Evolutionary conservation across 2,329 filamentous ascomycete species (phyloP), one percentile per base, ranked within the genome.

Genomic region (Lecanoromycetidae sp.): DNA sequence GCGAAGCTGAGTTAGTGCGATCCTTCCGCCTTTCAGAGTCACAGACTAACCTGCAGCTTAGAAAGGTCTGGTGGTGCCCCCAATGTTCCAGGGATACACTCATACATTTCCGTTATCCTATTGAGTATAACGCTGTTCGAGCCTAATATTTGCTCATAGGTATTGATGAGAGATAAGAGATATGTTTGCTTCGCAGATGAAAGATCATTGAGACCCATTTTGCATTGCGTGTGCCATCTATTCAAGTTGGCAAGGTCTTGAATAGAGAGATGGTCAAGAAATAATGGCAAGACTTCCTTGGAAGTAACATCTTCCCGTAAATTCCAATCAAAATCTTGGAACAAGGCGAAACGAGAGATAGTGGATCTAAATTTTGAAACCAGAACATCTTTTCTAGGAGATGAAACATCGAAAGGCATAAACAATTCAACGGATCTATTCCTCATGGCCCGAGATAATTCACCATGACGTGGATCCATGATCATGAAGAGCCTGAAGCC

Each of bases 371-470:
- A 34, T 19, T n/a, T 29, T 13, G 42, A 38, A 27, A 34, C 29
- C 10, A 52, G 26, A n/a, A 41, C 19, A 10, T 38, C 19, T 26
- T 22, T 5, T 27, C 19, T 13, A 26, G 41, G 27, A 34, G 35
- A 41, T 20, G 25, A 7, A 17, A 23, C n/a, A 13, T 33, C 7
- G 25, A 44, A 9, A n/a, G 37, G 43, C 37, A 98, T 70, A 58
- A 81, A 91, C 8, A 98, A 82, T 64, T 98, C 93, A 22, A 95
- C 75, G 40, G 87, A 87, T 62, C 91, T 79, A 64, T 98, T 98
- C 48, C 93, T 76, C 91, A 98, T 98, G 0, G 91, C 91, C 53
- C 91, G 77, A 3, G 91, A 98, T 7, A 98, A 71, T 63, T 98
- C 91, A 15, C 91, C 93, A 62, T 94, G 85, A 41, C 82, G 79